Base-by-base conservation (phyloP, 805 yeast genomes). In the Yarrowia sp. region DNA sequence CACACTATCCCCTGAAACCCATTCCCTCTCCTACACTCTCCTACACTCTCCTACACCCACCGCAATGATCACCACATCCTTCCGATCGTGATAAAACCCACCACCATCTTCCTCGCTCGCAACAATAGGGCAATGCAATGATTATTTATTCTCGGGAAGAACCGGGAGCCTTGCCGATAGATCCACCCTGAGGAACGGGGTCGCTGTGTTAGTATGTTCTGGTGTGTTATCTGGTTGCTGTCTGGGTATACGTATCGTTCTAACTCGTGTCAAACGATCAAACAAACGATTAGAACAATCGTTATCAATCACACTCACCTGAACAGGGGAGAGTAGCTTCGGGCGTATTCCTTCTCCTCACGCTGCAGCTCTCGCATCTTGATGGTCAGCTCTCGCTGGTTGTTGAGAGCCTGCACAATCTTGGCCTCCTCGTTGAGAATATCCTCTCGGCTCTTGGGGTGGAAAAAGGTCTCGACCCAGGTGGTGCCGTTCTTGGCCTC, bases 81-180 rank as follows among this genome's bases (percentile, higher is more conserved):
- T 10, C 12, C 10, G 3, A 38, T 38, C 11, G 12, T 38, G 40
- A 46, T n/a, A n/a, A 42, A n/a, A 19, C 32, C 12, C 52, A 22
- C 38, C 19, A n/a, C 16, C 16, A 26, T 36, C 58, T 16, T 26
- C 19, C n/a, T 38, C 16, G 8, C 32, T 53, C 59, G 59, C 14
- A 76, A 75, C 65, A 61, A 59, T 16, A 43, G 35, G 65, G 65
- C 65, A 58, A 59, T 59, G 65, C 65, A 59, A 59, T 59, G 35
- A 45, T 45, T 59, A 59, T 59, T 45, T 59, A 59, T 35, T 59
- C 65, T 59, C 65, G 65, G 65, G 65, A 59, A 59, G 65, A 26
- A 45, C 65, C 65, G 65, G 65, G 65, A 59, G 65, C 65, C 65
- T 45, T 59, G 65, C 65, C 65, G 52, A 59, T 59, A 42, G 35